Conservation (phyloP, 768 basidiomycete species). For the Lyophyllum decastes region DNA sequence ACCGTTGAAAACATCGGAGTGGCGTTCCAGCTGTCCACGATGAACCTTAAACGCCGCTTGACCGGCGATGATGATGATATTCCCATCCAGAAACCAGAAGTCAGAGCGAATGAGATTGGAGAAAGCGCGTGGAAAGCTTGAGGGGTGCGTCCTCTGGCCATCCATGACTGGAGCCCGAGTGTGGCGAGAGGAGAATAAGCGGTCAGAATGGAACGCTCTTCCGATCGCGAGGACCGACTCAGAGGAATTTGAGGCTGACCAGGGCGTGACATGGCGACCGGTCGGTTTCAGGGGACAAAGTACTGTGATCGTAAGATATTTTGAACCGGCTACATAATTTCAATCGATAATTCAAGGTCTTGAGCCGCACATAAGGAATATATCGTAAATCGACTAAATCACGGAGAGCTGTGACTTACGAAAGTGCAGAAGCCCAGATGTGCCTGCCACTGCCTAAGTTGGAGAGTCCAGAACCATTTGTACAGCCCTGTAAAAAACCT, state of each 20-base stretch:
- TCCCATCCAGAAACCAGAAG: conserved; percentile 77
- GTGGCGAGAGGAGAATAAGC: background rate
- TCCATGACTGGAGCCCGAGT: background rate
- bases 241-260: background rate
- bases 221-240: background rate
- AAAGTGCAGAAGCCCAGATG: no score
- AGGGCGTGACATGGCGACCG: background rate
- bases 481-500: no score
- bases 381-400: no score
- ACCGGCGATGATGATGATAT: conserved; percentile 61
- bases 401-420: no score
- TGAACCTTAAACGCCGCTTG: conserved; percentile 72
- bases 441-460: no score
- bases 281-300: background rate
- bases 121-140: background rate
- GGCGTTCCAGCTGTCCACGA: conserved; percentile 69
- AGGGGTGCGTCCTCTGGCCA: background rate
- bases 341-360: no score
- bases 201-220: background rate
- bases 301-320: background rate
- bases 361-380: no score
- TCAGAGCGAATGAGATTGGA: conserved; percentile 48
- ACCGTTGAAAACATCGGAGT: conserved; percentile 76
- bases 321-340: background rate
- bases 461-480: no score